Evolutionary conservation across 164 flowering plant species (phyloP), one percentile per base, ranked within the genome.

Genomic region (Vitis rupestris): DNA sequence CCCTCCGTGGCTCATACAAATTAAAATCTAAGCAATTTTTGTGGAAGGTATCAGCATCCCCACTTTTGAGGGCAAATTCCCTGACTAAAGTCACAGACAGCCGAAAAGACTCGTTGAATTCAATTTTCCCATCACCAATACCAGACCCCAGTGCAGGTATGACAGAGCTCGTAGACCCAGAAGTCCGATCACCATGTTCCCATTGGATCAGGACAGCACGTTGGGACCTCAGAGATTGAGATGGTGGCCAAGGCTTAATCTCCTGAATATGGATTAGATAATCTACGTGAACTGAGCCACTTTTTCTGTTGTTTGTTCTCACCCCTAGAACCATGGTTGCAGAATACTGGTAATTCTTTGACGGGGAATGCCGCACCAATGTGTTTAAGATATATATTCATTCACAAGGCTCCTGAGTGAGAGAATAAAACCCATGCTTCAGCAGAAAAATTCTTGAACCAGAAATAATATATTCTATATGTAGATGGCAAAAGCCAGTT

Each of bases 161-260:
- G 10, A 77, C 83, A 49, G 73, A 49, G 58, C 67, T 76, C 2
- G 85, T 82, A 57, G 85, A 78, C 59, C 87, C 87, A 15, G 85
- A 76, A 71, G 54, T 64, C 0, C 78, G 77, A 1, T 76, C 83
- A 14, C 87, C 87, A 71, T 82, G 76, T 69, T 80, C 85, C 87
- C 87, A 84, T 54, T 82, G 85, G 61, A 84, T 79, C 55, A 81
- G 14, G 3, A 82, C 85, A 16, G 85, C 76, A n/a, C 83, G 83
- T n/a, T 78, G 78, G 30, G 85, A 80, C 49, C 76, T 78, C 2
- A 82, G 80, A 3, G 85, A 84, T 62, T 78, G 85, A 10, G 85
- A 82, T 10, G 87, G 85, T 2, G 85, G 87, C 87, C 87, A 84
- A 9, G 83, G 87, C 72, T 80, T 82, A 64, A 84, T 73, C 59